Evolutionary conservation across 225 moss, liverwort and hornwort species (phyloP), one percentile per base, ranked within the genome.

Genomic region (Neckera pumila): DNA sequence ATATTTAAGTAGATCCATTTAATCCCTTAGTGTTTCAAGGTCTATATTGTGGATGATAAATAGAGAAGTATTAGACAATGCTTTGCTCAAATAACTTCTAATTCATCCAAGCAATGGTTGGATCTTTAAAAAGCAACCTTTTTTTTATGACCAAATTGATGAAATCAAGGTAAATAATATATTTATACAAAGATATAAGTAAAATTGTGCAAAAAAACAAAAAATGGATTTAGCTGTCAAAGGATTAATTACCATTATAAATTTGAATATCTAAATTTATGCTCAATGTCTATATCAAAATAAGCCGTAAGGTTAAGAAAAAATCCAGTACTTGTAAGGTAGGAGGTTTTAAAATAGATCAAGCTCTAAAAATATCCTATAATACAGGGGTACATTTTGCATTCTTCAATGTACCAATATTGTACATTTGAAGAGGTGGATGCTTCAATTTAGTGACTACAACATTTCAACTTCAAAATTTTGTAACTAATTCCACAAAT

Each of bases 281-380:
- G 36, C 11, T 11, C 3, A 66, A 36, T 19, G 19, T 20, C 6
- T 3, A 36, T 65, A 36, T 11, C 10, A 19, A 65, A 65, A 66
- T 38, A 69, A 70, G 8, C 2, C 1, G 0, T 1, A 25, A 23
- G 2, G 8, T 3, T 4, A 70, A 40, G 25, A 13, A 70, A 0
- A 70, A 40, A 23, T 70, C 14, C 3, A 38, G 0, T 25, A 40
- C 25, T 1, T 70, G 0, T 40, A 25, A 23, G 0, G 2, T 38
- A 13, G 4, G 4, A 38, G 8, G 25, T 25, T 8, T 14, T 40
- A 25, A 70, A 40, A 25, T 14, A 70, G 1, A 25, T 8, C 1
- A 70, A 0, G 2, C 13, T 69, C 4, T 40, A 23, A 25, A 14
- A 23, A 23, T 0, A 0, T n/a, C n/a, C 0, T 67, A 4, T n/a